phyloP scores from a whole-genome alignment of 2,329 filamentous ascomycete species.

The Lasiodiplodia sp. region DNA sequence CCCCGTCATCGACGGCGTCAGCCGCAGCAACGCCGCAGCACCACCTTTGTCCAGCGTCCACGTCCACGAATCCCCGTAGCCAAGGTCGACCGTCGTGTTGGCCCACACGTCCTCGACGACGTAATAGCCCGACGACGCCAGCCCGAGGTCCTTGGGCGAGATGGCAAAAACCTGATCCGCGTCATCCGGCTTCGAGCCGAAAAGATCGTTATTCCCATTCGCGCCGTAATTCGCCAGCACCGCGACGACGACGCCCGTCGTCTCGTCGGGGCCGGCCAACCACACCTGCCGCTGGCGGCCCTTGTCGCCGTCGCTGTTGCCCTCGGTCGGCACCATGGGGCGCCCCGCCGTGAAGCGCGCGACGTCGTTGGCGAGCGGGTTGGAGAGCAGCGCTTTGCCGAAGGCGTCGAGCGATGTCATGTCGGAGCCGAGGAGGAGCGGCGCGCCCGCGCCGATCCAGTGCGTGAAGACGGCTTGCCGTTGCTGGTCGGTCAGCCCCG shows the following conservation, averaged over 20 bases:
- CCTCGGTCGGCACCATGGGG: conserved; percentile 37
- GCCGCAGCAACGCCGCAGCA: not conserved
- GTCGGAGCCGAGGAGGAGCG: conserved; percentile 41
- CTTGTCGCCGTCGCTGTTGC: conserved; percentile 33
- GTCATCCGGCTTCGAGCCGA: not conserved
- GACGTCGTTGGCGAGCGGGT: conserved; percentile 32
- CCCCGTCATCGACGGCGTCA: not conserved
- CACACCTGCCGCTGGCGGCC: conserved; percentile 40
- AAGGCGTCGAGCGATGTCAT: conserved; percentile 32
- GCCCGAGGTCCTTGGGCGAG: conserved; percentile 7
- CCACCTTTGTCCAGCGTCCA: conserved; percentile 6
- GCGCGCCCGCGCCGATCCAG: conserved; percentile 42
- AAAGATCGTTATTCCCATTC: conserved; percentile 23
- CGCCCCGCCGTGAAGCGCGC: conserved; percentile 35
- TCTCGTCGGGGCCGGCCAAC: conserved; percentile 37
- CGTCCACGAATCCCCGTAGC: not conserved
- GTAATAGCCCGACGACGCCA: conserved; percentile 8
- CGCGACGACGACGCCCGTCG: conserved; percentile 33
- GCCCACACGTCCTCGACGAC: conserved; percentile 10
- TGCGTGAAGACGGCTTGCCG: conserved; percentile 40
- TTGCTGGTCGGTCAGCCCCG: conserved; percentile 38
- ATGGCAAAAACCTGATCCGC: not conserved
- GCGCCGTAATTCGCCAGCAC: conserved; percentile 40
- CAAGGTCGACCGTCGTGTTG: not conserved
- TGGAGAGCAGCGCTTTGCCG: conserved; percentile 34